Evolutionary conservation across 768 basidiomycete genomes (phyloP), one percentile per base, ranked within the genome.

Genomic region (Psilocybe sp.): DNA sequence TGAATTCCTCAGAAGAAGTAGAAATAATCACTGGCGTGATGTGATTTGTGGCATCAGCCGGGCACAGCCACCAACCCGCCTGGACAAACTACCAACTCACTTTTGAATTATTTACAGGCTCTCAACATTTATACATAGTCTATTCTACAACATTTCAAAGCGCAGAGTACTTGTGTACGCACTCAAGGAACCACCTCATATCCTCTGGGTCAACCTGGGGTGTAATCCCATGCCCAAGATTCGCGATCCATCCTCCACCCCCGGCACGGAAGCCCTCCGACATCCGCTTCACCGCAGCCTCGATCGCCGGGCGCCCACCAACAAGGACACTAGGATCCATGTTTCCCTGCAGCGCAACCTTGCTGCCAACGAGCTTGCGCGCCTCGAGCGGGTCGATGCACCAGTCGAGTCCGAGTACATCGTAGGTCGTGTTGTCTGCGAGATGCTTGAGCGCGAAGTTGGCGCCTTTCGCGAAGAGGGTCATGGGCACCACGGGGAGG

Each of bases 211-310:
- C 84, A 12, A 98, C 95, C 19, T 84, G 89, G 10, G 97, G 97
- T 4, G 94, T 97, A 59, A 99, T 95, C 5, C 97, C 97, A 64
- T 98, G 97, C 0, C 97, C 97, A 16, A 99, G 72, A 69, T 98
- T 98, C 8, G 90, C 89, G 61, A 98, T 98, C 93, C 95, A 98
- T n/a, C 84, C 89, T 9, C 82, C 80, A 44, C 73, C 77, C 7
- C 73, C 75, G 5, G 76, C 73, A 44, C 78, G 74, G 72, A 98
- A 98, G n/a, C 77, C 78, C 54, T 81, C 74, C 53, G 83, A 81
- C 81, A 94, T 87, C 56, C 87, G 76, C 72, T 92, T 84, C 35
- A 97, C 92, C 56, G 89, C 84, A 35, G 69, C 66, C 69, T 94
- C 91, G 59, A 98, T 98, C 11, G 92, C 92, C 6, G 85, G 86